These are phyloP conservation scores for Candida berthetii DNA, from an alignment of 805 yeast species.

Conservation along the genomic window DNA sequence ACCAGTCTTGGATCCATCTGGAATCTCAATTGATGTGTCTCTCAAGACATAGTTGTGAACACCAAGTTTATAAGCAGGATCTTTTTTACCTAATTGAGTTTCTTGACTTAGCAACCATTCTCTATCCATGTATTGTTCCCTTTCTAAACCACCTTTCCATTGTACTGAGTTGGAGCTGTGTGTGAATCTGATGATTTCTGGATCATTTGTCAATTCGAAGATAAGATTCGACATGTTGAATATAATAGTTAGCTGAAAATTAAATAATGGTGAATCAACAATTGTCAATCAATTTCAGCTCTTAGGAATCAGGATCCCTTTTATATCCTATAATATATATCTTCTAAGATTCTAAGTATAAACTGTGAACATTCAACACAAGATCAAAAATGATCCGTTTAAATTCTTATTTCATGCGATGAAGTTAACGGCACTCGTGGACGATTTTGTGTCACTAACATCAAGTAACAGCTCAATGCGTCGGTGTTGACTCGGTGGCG, in stretches of 20 bases:
- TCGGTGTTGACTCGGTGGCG: neutral
- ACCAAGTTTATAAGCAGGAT: slow-evolving; percentile 18
- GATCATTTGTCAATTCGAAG: slow-evolving; percentile 17
- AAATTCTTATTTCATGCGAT: no score
- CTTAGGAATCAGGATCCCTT: no score
- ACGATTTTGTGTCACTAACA: neutral
- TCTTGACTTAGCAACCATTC: slow-evolving; percentile 24
- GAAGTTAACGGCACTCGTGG: neutral
- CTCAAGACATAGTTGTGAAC: slow-evolving; percentile 28
- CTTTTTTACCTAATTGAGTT: slow-evolving; percentile 19
- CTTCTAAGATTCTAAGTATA: no score
- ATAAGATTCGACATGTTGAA: neutral
- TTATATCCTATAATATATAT: no score
- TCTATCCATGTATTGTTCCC: slow-evolving; percentile 30
- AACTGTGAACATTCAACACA: no score
- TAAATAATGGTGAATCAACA: neutral
- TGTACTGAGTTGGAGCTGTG: slow-evolving; percentile 25
- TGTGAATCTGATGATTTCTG: slow-evolving; percentile 27
- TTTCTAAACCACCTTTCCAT: slow-evolving; percentile 27
- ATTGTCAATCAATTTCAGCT: neutral
- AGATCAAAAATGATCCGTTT: no score
- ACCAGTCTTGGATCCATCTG: slow-evolving; percentile 14
- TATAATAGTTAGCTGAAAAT: no score
- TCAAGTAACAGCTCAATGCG: neutral
- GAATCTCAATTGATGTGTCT: slow-evolving; percentile 16